Conservation (phyloP, 2,329 filamentous ascomycete species). For the Hirsutella thompsonii region DNA sequence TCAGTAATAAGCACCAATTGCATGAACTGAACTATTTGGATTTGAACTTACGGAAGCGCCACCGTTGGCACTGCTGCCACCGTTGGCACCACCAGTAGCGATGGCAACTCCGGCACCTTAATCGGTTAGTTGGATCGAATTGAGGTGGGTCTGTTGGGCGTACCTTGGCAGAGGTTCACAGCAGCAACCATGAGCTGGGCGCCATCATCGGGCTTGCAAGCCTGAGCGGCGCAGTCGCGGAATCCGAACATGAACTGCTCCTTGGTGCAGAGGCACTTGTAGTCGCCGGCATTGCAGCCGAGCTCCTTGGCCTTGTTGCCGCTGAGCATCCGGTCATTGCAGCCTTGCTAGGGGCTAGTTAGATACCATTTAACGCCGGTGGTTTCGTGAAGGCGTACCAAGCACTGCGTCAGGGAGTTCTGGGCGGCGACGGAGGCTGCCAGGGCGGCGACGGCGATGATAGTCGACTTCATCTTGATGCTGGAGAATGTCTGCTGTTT, state of each 20-base stretch:
- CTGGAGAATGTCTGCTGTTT: background rate
- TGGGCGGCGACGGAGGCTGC: conserved; percentile 28
- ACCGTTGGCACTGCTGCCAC: conserved; percentile 8
- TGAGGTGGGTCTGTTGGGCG: conserved; percentile 4
- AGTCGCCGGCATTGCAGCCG: conserved; percentile 28
- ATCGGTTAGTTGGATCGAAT: background rate
- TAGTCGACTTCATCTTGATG: conserved; percentile 37
- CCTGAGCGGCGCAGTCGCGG: conserved; percentile 34
- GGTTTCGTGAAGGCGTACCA: conserved; percentile 31
- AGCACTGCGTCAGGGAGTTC: conserved; percentile 33
- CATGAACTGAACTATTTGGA: background rate
- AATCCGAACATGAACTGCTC: conserved; percentile 34
- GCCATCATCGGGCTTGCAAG: conserved; percentile 24
- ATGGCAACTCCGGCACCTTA: conserved; percentile 21
- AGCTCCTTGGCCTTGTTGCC: conserved; percentile 27
- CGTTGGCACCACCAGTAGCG: conserved; percentile 8
- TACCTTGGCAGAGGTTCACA: conserved; percentile 24
- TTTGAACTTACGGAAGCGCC: conserved; percentile 1
- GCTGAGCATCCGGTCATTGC: conserved; percentile 36
- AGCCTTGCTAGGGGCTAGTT: conserved; percentile 26
- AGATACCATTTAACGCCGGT: background rate
- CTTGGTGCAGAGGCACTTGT: conserved; percentile 33
- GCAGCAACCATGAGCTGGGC: conserved; percentile 24
- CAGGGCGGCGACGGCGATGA: conserved; percentile 28
- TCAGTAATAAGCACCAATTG: background rate